phyloP scores from a whole-genome alignment of 1,284 basidiomycete species.

The Chalciporus sp. region DNA sequence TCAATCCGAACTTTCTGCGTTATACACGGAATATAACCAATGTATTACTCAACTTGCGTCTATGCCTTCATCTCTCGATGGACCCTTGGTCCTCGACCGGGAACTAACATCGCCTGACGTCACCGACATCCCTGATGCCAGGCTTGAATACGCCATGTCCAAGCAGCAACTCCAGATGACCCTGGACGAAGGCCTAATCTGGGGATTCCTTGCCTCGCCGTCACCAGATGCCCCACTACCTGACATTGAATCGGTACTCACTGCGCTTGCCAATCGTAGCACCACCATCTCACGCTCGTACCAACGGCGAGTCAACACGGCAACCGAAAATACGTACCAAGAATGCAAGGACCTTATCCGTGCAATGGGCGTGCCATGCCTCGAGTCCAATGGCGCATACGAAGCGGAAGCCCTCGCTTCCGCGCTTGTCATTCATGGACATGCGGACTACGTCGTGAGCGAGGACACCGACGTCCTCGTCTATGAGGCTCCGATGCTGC shows the following conservation, averaged over 20 bases:
- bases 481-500: conserved; percentile 77
- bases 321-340: conserved; percentile 60
- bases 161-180: conserved; percentile 65
- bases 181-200: conserved; percentile 63
- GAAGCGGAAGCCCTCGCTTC: conserved; percentile 87
- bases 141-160: conserved; percentile 56
- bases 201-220: conserved; percentile 46
- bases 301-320: conserved; percentile 56
- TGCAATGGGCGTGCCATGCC: conserved; percentile 78
- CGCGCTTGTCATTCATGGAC: conserved; percentile 68
- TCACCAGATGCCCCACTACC: conserved; percentile 9
- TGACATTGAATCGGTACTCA: conserved; percentile 34
- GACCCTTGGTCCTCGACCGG: conserved; percentile 12
- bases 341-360: conserved; percentile 65
- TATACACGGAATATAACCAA: conserved; percentile 53
- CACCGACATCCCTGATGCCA: conserved; percentile 38
- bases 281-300: conserved; percentile 62
- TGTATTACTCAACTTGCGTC: conserved; percentile 50
- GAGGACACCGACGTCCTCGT: conserved; percentile 86
- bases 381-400: conserved; percentile 65
- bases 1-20: conserved; percentile 39
- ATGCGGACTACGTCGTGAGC: conserved; percentile 83
- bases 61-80: conserved; percentile 34
- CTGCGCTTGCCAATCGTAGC: conserved; percentile 52
- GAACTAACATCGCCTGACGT: conserved; percentile 13